Conservation (phyloP, 2,329 filamentous ascomycete genomes). For the Phialophora chinensis region DNA sequence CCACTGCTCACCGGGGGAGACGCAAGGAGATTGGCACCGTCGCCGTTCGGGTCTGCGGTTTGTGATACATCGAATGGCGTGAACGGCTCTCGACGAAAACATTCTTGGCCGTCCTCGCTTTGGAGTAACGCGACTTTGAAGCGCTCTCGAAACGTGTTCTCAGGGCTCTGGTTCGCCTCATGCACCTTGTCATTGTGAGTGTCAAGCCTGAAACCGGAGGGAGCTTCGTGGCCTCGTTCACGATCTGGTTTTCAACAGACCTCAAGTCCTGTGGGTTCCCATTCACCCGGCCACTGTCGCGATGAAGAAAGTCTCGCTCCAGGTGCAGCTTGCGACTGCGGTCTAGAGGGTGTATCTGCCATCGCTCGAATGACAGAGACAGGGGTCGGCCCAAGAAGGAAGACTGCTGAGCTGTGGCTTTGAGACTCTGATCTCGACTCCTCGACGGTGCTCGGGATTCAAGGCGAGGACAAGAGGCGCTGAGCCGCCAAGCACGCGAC, state of each 20-base stretch:
- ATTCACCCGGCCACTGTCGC: slow-evolving; percentile 25
- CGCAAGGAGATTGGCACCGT: slow-evolving; percentile 14
- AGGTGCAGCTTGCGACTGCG: neutral
- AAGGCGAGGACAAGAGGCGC: too few relatives aligned
- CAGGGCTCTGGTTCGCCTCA: slow-evolving; percentile 23
- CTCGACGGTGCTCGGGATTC: too few relatives aligned
- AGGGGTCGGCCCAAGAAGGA: too few relatives aligned
- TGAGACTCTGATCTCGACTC: too few relatives aligned
- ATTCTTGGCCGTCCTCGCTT: slow-evolving; percentile 16
- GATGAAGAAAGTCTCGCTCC: slow-evolving; percentile 9
- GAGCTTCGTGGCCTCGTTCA: neutral
- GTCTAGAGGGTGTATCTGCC: neutral
- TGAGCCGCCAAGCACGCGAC: too few relatives aligned
- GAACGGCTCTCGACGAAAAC: neutral
- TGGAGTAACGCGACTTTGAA: slow-evolving; percentile 21
- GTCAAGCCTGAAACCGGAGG: neutral
- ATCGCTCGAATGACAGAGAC: neutral
- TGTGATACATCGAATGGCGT: slow-evolving; percentile 4
- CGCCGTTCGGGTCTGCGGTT: slow-evolving; percentile 16
- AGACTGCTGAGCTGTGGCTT: too few relatives aligned
- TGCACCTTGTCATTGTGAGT: slow-evolving; percentile 8
- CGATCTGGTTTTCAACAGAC: neutral
- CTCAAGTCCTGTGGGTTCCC: slow-evolving; percentile 23
- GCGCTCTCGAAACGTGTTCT: slow-evolving; percentile 19
- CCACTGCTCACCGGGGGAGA: slow-evolving; percentile 1